Percentiles rank a stretch among this genome's conserved stretches.
phyloP scores from a whole-genome alignment of 2,329 filamentous ascomycete species.

The Trichophyton schoenleinii region DNA sequence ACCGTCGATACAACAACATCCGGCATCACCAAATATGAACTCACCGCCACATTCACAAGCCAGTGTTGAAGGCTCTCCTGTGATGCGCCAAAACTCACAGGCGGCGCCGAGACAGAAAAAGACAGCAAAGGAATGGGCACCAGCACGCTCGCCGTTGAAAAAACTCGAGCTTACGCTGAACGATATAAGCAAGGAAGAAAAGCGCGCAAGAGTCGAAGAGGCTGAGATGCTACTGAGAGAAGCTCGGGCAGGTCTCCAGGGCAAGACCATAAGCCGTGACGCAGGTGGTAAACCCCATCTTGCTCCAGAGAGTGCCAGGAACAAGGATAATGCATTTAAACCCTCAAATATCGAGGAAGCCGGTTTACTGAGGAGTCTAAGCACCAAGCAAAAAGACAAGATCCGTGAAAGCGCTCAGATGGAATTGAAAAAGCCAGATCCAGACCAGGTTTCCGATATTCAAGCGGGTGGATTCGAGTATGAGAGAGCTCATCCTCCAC shows the following conservation, averaged over 20 bases:
- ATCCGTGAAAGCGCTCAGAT: slow-evolving; percentile 12
- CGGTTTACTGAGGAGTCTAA: slow-evolving; percentile 11
- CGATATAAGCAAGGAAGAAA: slow-evolving; percentile 92
- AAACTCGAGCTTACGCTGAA: slow-evolving; percentile 82
- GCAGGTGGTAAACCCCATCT: slow-evolving; percentile 1
- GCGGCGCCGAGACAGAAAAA: slow-evolving; percentile 13
- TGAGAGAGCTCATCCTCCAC: slow-evolving; percentile 3
- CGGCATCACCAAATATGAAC: slow-evolving; percentile 1
- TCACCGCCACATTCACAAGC: slow-evolving; percentile 5
- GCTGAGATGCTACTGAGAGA: slow-evolving; percentile 64
- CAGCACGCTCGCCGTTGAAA: slow-evolving; percentile 80
- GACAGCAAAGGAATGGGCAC: slow-evolving; percentile 45
- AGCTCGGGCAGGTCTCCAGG: slow-evolving; percentile 14
- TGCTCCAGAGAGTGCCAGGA: background rate
- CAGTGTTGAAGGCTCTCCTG: slow-evolving; percentile 4
- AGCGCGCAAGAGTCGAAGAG: slow-evolving; percentile 69
- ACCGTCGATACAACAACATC: slow-evolving; percentile 1
- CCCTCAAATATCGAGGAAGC: slow-evolving; percentile 9
- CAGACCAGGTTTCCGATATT: slow-evolving; percentile 9
- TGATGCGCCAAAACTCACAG: slow-evolving; percentile 3
- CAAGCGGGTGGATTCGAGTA: slow-evolving; percentile 11
- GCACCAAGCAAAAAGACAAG: slow-evolving; percentile 10
- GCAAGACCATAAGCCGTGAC: slow-evolving; percentile 9
- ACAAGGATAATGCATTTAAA: background rate
- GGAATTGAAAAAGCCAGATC: slow-evolving; percentile 14